A percentile compares a stretch with the other conserved stretches of the same genome.
Conservation (phyloP, 345 rosid species). For the Citrus glauca region DNA sequence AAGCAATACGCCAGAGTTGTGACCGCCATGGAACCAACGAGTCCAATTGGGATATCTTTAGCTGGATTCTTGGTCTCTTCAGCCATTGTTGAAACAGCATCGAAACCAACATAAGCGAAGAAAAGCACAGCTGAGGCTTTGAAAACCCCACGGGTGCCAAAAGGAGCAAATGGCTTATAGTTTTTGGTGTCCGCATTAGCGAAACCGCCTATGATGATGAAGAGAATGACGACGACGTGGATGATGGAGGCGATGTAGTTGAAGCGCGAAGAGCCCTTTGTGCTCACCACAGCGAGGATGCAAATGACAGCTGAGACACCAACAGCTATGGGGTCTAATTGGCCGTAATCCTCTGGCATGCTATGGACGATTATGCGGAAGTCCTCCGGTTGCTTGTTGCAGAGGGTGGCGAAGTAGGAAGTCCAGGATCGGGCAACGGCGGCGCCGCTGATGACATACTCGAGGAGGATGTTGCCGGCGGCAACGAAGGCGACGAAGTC, state of each 20-base stretch:
- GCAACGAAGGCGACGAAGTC: conserved; percentile 89
- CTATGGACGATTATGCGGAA: conserved; percentile 50
- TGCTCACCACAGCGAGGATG: conserved; percentile 60
- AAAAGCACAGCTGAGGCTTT: conserved; percentile 66
- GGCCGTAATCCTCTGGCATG: conserved; percentile 48
- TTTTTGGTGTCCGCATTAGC: conserved; percentile 49
- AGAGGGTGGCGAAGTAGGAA: conserved; percentile 80
- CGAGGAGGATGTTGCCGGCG: conserved; percentile 81
- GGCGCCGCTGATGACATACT: conserved; percentile 63
- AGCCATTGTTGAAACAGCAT: conserved; percentile 86
- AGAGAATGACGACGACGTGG: conserved; percentile 63
- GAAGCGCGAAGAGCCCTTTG: conserved; percentile 71
- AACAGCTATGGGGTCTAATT: conserved; percentile 76
- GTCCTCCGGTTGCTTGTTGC: conserved; percentile 60
- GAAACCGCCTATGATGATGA: conserved; percentile 68
- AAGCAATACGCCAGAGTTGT: conserved; percentile 52
- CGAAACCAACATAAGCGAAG: conserved; percentile 84
- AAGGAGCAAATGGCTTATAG: conserved; percentile 45
- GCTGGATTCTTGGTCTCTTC: conserved; percentile 88
- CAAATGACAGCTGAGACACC: conserved; percentile 39
- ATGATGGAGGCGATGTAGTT: conserved; percentile 66
- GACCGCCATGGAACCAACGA: conserved; percentile 70
- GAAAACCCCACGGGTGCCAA: conserved; percentile 58
- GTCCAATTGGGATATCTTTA: conserved; percentile 78
- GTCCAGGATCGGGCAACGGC: conserved; percentile 88